Evolutionary conservation across 805 yeast species (phyloP), one percentile per base, ranked within the genome.

Genomic region (Ogataea paradorogensis): DNA sequence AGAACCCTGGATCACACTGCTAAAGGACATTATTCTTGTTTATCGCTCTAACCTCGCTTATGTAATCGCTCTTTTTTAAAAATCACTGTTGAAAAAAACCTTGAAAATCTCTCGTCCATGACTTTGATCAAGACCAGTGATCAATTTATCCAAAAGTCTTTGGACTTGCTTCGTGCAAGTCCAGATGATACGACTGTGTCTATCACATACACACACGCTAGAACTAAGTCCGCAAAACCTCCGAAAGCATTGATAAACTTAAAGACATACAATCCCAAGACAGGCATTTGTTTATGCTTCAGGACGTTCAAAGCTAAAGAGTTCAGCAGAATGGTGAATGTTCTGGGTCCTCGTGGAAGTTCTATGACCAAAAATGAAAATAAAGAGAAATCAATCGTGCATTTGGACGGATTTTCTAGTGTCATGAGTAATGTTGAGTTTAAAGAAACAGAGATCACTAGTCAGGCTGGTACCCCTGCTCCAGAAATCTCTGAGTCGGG

Each of bases 241-340:
- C 35, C 49, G 37, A 51, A 50, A 36, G 48, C 54, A 42, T 45
- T 65, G 33, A 66, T 73, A 43, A 67, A 61, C 44, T 76, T 84
- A 59, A 85, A 83, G 56, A 71, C 84, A 0, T 80, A 63, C 50
- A 88, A 86, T 55, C 74, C 89, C 2, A 70, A 65, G 13, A 66
- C 78, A 13, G 90, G 90, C 7, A 69, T 79, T 28, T 71, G 80
- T 44, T 73, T 80, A 59, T 72, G 70, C 45, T 77, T 70, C 56
- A 69, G 67, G 43, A 79, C 91, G 1, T 65, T 66, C 46, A 81
- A 82, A 48, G 63, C 72, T 33, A 86, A 87, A 57, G 95, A 88
- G 59, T 73, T 89, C 31, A 78, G 86, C 16, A 73, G 90, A 49
- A 56, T 88, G 15, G 64, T 85, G 57, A 75, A 85, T 34, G 83